These are phyloP conservation scores for Perkinsus marinus DNA, from an alignment of 169 alveolate genomes.

Conservation along the genomic window DNA sequence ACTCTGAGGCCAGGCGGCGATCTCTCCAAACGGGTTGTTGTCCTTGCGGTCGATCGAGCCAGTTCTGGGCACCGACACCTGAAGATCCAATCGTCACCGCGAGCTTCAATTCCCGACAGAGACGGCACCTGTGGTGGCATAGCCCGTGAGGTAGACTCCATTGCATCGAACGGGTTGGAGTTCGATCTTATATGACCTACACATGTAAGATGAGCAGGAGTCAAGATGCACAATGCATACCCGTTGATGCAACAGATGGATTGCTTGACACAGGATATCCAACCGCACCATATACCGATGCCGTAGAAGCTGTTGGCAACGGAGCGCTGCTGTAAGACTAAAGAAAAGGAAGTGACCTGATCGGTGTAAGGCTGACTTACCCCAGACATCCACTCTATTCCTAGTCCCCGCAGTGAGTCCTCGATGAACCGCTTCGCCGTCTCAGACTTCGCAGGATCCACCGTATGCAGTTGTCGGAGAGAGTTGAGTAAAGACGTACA, in stretches of 20 bases:
- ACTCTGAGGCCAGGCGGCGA: background rate
- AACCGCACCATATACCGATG: too few relatives aligned
- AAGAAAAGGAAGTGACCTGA: background rate
- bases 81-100: too few relatives aligned
- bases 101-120: too few relatives aligned
- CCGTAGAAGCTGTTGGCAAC: background rate
- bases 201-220: background rate
- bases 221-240: too few relatives aligned
- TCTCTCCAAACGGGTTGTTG: background rate
- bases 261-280: too few relatives aligned
- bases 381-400: background rate
- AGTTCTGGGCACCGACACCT: background rate
- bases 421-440: background rate
- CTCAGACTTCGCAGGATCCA: background rate
- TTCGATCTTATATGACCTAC: background rate
- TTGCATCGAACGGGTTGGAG: background rate
- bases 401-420: background rate
- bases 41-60: background rate
- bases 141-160: background rate
- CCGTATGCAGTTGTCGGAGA: background rate
- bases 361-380: background rate
- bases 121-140: background rate
- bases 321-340: background rate
- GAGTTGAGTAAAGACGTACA: background rate
- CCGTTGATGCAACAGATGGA: too few relatives aligned